phyloP scores from a whole-genome alignment of 139 green algal genomes.

The Dunaliella sp. region DNA sequence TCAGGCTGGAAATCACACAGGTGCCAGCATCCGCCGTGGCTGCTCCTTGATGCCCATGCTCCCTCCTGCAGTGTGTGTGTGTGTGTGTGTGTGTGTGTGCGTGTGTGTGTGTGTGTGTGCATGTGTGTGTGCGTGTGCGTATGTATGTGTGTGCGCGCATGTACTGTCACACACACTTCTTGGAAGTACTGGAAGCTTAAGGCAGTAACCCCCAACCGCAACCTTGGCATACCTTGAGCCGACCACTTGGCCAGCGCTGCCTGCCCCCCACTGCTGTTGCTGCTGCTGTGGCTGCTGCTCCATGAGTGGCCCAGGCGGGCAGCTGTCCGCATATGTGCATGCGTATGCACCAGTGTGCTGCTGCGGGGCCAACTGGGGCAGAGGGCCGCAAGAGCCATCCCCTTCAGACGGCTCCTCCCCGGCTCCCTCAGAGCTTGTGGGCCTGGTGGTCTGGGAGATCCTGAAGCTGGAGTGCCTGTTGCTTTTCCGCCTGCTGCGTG shows the following conservation, averaged over 20 bases:
- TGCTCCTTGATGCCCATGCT: neutral
- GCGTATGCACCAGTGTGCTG: neutral
- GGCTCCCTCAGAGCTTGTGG: neutral
- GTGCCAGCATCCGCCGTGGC: neutral
- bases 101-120: neutral
- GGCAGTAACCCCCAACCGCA: neutral
- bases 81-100: neutral
- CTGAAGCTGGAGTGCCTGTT: neutral
- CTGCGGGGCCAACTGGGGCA: neutral
- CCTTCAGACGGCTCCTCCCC: neutral
- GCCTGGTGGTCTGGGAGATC: neutral
- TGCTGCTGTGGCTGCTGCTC: neutral
- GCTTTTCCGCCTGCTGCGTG: constrained; percentile 3
- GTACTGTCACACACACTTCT: neutral
- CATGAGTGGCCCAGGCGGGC: neutral
- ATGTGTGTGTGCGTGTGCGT: neutral
- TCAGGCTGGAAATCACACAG: neutral
- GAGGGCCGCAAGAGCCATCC: neutral
- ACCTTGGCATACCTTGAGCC: neutral
- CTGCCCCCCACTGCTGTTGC: too few species aligned
- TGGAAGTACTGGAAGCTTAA: too few species aligned
- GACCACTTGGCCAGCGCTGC: neutral
- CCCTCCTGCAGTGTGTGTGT: neutral
- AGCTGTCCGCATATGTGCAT: neutral
- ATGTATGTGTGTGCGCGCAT: neutral